phyloP scores from a whole-genome alignment of 129 eudicot genomes.

The Escallonia herrerae region DNA sequence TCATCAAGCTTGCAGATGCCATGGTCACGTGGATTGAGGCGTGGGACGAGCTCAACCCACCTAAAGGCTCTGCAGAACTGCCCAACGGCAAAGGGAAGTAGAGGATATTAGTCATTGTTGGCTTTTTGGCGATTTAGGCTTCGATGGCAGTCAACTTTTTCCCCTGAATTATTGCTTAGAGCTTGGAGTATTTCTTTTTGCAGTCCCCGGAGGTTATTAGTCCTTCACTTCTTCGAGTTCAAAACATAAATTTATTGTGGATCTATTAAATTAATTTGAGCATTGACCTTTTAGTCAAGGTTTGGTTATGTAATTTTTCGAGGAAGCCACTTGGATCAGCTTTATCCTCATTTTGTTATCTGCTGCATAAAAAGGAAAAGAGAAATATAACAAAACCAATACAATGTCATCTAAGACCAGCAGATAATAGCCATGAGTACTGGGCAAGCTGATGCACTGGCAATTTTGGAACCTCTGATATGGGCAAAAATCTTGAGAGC shows the following conservation, averaged over 20 bases:
- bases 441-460: too few relatives aligned
- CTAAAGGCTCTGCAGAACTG: slow-evolving; percentile 11
- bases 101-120: background rate
- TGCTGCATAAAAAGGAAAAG: too few relatives aligned
- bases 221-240: background rate
- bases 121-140: slow-evolving; percentile 1
- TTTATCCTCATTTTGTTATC: too few relatives aligned
- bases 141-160: background rate
- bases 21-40: slow-evolving; percentile 73
- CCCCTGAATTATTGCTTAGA: background rate
- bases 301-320: too few relatives aligned
- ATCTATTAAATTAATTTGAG: slow-evolving; percentile 1
- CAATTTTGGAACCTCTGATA: too few relatives aligned
- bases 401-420: too few relatives aligned
- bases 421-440: too few relatives aligned
- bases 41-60: slow-evolving; percentile 72
- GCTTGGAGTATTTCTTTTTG: slow-evolving; percentile 11
- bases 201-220: background rate
- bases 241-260: slow-evolving; percentile 2
- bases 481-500: too few relatives aligned
- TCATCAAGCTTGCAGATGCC: slow-evolving; percentile 55
- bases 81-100: slow-evolving; percentile 26
- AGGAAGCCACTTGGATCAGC: too few relatives aligned
- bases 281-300: background rate
- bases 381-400: too few relatives aligned